A percentile compares a stretch with the other conserved stretches of the same genome.
These are phyloP conservation scores for Rhizophagus prolifer DNA, from an alignment of 192 early-diverging fungal species.

Conservation along the genomic window DNA sequence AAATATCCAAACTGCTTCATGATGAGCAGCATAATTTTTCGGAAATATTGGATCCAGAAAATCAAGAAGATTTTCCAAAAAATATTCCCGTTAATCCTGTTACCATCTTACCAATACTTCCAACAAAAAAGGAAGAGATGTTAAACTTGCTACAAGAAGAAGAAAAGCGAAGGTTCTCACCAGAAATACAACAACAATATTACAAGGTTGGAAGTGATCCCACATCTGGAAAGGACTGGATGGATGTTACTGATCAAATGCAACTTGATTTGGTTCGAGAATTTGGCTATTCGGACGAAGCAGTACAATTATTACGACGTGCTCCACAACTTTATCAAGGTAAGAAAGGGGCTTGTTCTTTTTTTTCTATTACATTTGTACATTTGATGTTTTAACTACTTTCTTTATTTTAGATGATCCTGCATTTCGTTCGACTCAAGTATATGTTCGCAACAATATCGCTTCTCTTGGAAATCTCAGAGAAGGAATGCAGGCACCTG, in stretches of 20 bases:
- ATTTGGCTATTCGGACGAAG: conserved; percentile 20
- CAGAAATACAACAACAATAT: conserved; percentile 25
- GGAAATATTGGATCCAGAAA: background rate
- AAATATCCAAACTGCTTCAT: conserved; percentile 16
- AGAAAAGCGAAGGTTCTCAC: conserved; percentile 13
- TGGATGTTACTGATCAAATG: conserved; percentile 24
- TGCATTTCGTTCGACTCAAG: conserved; percentile 15
- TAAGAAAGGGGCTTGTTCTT: background rate
- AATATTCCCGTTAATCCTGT: background rate
- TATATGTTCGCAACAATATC: conserved; percentile 24
- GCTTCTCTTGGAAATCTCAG: conserved; percentile 8
- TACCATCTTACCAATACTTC: conserved; percentile 17
- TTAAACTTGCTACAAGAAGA: conserved; percentile 6
- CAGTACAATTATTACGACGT: conserved; percentile 23
- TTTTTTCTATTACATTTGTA: background rate
- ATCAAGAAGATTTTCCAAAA: background rate
- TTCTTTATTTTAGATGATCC: background rate
- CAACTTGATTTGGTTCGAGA: conserved; percentile 22
- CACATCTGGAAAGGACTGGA: conserved; percentile 19
- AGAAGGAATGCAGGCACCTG: conserved; percentile 24
- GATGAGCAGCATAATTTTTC: conserved; percentile 11
- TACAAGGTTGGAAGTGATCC: conserved; percentile 14
- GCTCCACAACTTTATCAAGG: conserved; percentile 22
- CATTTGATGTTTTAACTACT: background rate
- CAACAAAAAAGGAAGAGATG: conserved; percentile 20